These are phyloP conservation scores for Penicillium taxi DNA, from an alignment of 495 filamentous ascomycete species.

Conservation along the genomic window DNA sequence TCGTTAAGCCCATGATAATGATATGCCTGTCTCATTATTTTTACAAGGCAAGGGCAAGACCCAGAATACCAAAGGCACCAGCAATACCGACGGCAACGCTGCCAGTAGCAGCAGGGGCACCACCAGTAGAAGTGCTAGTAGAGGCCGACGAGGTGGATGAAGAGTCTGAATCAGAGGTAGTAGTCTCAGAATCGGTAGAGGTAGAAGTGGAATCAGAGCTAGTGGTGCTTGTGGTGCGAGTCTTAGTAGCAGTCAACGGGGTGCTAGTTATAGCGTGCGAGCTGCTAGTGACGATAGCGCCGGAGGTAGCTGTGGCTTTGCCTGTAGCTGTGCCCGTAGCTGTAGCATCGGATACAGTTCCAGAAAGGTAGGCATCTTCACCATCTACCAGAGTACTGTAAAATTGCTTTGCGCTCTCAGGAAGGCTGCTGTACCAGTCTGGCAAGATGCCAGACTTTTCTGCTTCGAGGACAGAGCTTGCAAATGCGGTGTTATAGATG, in stretches of 20 bases:
- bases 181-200: too few species aligned
- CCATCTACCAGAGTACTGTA: not conserved
- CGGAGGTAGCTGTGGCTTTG: not conserved
- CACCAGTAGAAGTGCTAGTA: not conserved
- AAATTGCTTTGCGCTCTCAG: not conserved
- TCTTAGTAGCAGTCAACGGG: too few species aligned
- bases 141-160: too few species aligned
- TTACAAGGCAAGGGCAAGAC: constrained; percentile 1
- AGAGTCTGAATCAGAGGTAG: too few species aligned
- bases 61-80: constrained; percentile 2
- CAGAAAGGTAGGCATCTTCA: not conserved
- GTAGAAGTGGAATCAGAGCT: too few species aligned
- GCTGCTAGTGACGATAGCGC: too few species aligned
- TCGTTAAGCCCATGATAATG: too few species aligned
- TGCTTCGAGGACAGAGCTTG: not conserved
- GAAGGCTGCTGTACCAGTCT: constrained; percentile 3
- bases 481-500: not conserved
- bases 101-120: not conserved
- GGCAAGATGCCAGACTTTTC: constrained; percentile 1
- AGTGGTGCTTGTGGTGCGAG: too few species aligned
- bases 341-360: not conserved
- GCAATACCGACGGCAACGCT: not conserved
- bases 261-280: too few species aligned
- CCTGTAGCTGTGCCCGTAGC: not conserved
- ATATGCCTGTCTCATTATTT: too few species aligned